These are phyloP conservation scores for Mixia osmundae DNA, from an alignment of 1,284 basidiomycete species.

Conservation along the genomic window DNA sequence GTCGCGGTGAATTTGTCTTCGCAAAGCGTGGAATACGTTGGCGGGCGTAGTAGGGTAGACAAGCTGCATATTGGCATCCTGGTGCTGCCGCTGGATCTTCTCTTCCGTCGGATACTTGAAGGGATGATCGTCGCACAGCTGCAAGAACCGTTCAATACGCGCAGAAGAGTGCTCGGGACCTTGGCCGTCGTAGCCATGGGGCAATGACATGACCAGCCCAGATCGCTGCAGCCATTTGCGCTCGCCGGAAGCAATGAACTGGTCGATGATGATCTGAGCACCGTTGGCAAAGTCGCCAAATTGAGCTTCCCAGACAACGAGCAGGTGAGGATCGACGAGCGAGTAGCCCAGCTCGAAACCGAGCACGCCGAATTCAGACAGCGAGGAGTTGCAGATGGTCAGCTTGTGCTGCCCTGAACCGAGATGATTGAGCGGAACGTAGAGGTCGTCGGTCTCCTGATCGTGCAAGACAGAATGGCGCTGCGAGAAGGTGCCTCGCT, in stretches of 20 bases:
- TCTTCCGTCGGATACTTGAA: slow-evolving; percentile 66
- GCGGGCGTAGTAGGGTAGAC: slow-evolving; percentile 54
- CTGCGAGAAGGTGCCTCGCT: slow-evolving; percentile 99
- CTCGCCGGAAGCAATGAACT: slow-evolving; percentile 94
- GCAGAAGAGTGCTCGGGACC: slow-evolving; percentile 97
- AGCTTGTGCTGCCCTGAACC: slow-evolving; percentile 70
- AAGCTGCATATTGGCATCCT: slow-evolving; percentile 99
- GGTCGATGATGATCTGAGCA: slow-evolving; percentile 94
- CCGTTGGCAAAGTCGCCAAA: slow-evolving; percentile 39
- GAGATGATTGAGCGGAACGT: slow-evolving; percentile 71
- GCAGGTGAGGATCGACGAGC: slow-evolving; percentile 73
- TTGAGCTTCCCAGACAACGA: slow-evolving; percentile 83
- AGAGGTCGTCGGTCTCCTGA: slow-evolving; percentile 75
- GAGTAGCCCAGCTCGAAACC: slow-evolving; percentile 99
- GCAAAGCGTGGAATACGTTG: slow-evolving; percentile 22
- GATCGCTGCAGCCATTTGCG: slow-evolving; percentile 94
- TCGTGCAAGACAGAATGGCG: slow-evolving; percentile 94
- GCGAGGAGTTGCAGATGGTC: slow-evolving; percentile 86
- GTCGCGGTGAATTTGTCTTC: slow-evolving; percentile 65
- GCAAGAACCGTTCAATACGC: slow-evolving; percentile 86
- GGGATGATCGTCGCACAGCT: slow-evolving; percentile 94
- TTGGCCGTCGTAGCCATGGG: slow-evolving; percentile 68
- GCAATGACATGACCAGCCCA: slow-evolving; percentile 74
- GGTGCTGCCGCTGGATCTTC: slow-evolving; percentile 83
- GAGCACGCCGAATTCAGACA: slow-evolving; percentile 85